Conservation (phyloP, 352 stramenopile genomes). For the Globisporangium heterothallicum region DNA sequence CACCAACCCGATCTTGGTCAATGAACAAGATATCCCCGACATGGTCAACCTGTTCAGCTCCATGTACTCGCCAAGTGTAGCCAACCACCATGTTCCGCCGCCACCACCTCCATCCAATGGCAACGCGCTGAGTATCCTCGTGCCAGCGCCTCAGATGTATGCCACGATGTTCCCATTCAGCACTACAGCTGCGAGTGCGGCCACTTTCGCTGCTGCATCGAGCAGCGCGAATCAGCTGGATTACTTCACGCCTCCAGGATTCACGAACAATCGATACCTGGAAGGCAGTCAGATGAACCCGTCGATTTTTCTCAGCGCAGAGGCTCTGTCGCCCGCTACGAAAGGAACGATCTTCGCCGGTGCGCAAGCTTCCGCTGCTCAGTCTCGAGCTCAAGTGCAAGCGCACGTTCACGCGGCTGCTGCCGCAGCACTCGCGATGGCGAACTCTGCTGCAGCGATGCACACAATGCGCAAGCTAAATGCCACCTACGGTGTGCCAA, state of each 20-base stretch:
- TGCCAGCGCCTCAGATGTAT: conserved; percentile 27
- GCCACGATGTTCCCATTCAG: conserved; percentile 22
- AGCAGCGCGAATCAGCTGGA: conserved; percentile 24
- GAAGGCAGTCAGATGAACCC: conserved; percentile 23
- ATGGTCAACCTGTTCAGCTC: conserved; percentile 68
- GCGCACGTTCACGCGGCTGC: conserved; percentile 32
- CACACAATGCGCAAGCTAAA: conserved; percentile 56
- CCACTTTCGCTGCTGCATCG: conserved; percentile 1
- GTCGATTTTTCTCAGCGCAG: conserved; percentile 34
- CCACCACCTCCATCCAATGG: conserved; percentile 10
- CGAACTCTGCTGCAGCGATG: conserved; percentile 46
- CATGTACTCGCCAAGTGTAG: conserved; percentile 40
- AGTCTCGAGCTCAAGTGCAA: conserved; percentile 18
- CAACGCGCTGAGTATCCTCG: conserved; percentile 23
- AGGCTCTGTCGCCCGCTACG: conserved; percentile 33
- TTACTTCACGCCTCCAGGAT: conserved; percentile 60
- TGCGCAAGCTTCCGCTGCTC: neutral
- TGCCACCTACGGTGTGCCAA: conserved; percentile 41
- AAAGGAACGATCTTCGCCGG: conserved; percentile 25
- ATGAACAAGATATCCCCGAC: conserved; percentile 44
- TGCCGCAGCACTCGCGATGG: conserved; percentile 41
- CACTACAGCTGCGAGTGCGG: neutral
- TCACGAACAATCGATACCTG: conserved; percentile 25
- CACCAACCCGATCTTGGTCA: conserved; percentile 15
- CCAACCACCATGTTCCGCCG: conserved; percentile 1